Base-by-base conservation (phyloP, 1,139 yeast genomes). In the Meyerozyma elateridarum region DNA sequence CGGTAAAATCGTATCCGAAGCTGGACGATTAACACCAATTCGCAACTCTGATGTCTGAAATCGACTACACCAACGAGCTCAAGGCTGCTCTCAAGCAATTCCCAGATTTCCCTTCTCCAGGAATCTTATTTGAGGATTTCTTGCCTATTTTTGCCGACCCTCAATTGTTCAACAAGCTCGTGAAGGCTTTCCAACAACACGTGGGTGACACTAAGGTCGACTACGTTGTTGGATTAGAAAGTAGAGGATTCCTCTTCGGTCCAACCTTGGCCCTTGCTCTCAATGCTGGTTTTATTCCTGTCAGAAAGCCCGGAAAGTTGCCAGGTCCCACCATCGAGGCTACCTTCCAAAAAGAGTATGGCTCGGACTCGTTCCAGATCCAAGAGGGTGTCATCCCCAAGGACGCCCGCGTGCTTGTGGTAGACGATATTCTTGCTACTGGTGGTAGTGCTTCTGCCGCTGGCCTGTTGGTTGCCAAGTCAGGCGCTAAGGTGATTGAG, bases 371-470 rank as follows among this genome's bases (percentile, higher is more conserved):
- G 40, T 88, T 91, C 56, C 95, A 88, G 60, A 79, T 93, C 59
- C 98, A 93, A 65, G 67, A 73, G 43, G 93, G 76, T 37, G 78
- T 91, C 28, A 79, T 91, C 45, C 84, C 88, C 44, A 71, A 71
- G 39, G 95, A 91, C 24, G 73, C 95, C 33, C 83, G 71, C 38
- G 93, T 91, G 21, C 69, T 91, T 28, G 73, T 91, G 45, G 94
- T 91, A 21, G 98, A 91, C 57, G 99, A 91, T 55, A 88, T 91
- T 49, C 83, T 93, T 58, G 98, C 98, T 31, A 91, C 98, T 28
- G 98, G 97, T 45, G 98, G 98, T 27, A 82, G 95, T 52, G 98
- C 98, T 14, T 66, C 63, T 39, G 96, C 94, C 39, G 98, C 97
- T 28, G 97, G 95, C 37, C 82, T 85, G 50, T 73, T 93, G 45